A percentile compares a stretch with the other conserved stretches of the same genome.
Evolutionary conservation across 2,329 filamentous ascomycete genomes (phyloP).

Genomic region (Trichoderma simmonsii): DNA sequence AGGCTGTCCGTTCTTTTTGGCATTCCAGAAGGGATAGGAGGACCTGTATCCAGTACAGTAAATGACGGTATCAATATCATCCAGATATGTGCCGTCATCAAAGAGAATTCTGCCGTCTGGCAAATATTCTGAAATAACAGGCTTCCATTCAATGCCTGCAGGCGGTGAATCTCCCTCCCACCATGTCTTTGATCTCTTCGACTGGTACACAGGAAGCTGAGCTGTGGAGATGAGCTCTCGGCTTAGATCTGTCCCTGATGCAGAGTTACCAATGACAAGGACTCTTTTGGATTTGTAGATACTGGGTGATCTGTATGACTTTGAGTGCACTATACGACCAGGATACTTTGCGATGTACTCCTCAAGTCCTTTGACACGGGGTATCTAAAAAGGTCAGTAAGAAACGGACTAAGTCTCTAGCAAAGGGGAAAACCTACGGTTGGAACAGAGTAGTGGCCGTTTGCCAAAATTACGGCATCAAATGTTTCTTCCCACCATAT

Average conservation of each 20-base stretch:
- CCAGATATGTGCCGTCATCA: conserved; percentile 34
- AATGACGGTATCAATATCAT: conserved; percentile 38
- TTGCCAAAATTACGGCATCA: conserved; percentile 43
- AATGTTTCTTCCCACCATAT: conserved; percentile 54
- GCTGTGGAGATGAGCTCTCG: conserved; percentile 38
- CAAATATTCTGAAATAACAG: conserved; percentile 45
- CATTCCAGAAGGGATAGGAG: conserved; percentile 51
- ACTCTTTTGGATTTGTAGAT: conserved; percentile 35
- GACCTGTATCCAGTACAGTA: conserved; percentile 44
- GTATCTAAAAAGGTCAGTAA: conserved; percentile 36
- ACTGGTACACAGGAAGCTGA: conserved; percentile 48
- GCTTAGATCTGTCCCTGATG: conserved; percentile 42
- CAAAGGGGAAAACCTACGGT: conserved; percentile 35
- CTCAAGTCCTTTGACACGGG: conserved; percentile 43
- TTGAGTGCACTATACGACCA: conserved; percentile 43
- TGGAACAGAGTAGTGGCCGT: conserved; percentile 44
- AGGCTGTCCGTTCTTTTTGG: conserved; percentile 39
- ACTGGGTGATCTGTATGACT: conserved; percentile 41
- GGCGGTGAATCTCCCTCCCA: conserved; percentile 51
- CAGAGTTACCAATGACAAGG: conserved; percentile 43
- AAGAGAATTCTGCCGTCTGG: conserved; percentile 44
- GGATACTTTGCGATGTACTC: conserved; percentile 39
- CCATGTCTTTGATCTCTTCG: conserved; percentile 44
- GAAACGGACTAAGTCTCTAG: neutral
- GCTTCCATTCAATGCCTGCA: conserved; percentile 51